Conservation (phyloP, 805 yeast genomes). For the Candida sakaeoensis region DNA sequence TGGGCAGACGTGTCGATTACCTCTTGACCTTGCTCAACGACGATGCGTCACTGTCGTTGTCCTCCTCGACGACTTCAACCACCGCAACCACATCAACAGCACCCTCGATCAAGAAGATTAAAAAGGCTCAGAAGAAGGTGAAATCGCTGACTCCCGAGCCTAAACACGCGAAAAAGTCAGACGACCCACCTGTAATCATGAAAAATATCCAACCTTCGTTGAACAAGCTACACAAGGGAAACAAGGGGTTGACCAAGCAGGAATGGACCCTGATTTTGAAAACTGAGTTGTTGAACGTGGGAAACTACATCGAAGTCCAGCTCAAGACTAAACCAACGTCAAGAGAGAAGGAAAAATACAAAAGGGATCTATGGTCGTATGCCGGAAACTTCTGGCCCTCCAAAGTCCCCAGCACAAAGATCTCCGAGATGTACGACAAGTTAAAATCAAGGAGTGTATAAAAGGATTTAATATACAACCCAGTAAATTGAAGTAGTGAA, state of each 20-base stretch:
- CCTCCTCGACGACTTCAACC: conserved; percentile 16
- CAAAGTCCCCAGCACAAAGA: conserved; percentile 67
- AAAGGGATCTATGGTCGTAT: conserved; percentile 87
- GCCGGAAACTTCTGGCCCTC: conserved; percentile 88
- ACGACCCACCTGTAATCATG: conserved; percentile 36
- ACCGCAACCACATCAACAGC: conserved; percentile 7
- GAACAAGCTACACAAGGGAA: conserved; percentile 64
- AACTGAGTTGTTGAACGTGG: conserved; percentile 66
- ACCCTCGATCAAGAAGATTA: too few species aligned
- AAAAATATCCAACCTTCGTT: conserved; percentile 67
- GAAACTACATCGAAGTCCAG: conserved; percentile 52
- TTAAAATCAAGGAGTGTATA: conserved; percentile 28
- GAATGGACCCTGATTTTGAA: conserved; percentile 75
- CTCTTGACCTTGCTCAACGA: conserved; percentile 68
- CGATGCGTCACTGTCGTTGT: conserved; percentile 34
- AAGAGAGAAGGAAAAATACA: conserved; percentile 54
- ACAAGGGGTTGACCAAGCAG: conserved; percentile 65
- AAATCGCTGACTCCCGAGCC: conserved; percentile 8
- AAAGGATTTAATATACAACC: too few species aligned
- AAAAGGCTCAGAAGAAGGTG: conserved; percentile 4
- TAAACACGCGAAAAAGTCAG: conserved; percentile 1
- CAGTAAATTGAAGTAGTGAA: too few species aligned
- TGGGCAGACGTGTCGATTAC: conserved; percentile 89
- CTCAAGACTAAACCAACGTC: conserved; percentile 10
- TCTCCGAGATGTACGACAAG: conserved; percentile 72